These are phyloP conservation scores for Hortiboletus campestris DNA, from an alignment of 768 basidiomycete genomes.

Conservation along the genomic window DNA sequence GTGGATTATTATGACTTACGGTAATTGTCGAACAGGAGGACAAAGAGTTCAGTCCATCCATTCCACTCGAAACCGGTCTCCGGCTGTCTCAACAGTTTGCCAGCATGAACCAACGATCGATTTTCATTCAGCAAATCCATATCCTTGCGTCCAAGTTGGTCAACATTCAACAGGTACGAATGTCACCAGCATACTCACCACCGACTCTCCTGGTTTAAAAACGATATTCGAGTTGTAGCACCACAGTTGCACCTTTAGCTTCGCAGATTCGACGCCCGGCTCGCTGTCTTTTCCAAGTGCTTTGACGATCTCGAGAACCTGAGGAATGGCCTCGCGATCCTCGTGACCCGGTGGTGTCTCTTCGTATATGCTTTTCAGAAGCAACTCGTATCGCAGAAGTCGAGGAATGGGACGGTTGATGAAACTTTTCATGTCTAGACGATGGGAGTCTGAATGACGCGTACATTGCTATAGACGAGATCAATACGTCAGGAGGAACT, in stretches of 20 bases:
- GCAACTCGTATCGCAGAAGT: constrained; percentile 81
- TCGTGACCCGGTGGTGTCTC: constrained; percentile 72
- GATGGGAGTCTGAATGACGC: constrained; percentile 73
- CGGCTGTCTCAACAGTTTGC: constrained; percentile 81
- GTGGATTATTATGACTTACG: constrained; percentile 44
- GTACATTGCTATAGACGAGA: constrained; percentile 38
- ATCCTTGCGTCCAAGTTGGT: constrained; percentile 44
- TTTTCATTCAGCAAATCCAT: constrained; percentile 87
- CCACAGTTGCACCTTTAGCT: constrained; percentile 90
- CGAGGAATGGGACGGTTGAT: constrained; percentile 91
- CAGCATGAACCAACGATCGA: constrained; percentile 79
- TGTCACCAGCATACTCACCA: constrained; percentile 38
- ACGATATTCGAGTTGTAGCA: constrained; percentile 74
- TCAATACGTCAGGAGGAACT: not conserved
- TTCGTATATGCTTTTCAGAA: constrained; percentile 78
- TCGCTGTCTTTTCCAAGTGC: constrained; percentile 84
- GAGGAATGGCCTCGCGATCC: constrained; percentile 79
- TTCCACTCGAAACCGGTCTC: constrained; percentile 87
- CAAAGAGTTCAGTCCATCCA: constrained; percentile 87
- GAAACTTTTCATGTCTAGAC: constrained; percentile 90
- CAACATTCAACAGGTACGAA: not conserved
- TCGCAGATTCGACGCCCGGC: constrained; percentile 80
- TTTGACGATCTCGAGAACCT: constrained; percentile 85
- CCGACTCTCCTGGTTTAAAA: constrained; percentile 75
- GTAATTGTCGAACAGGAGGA: constrained; percentile 94